Evolutionary conservation across 768 basidiomycete species (phyloP), one percentile per base, ranked within the genome.

Genomic region (Peribolospora kevripleyi): DNA sequence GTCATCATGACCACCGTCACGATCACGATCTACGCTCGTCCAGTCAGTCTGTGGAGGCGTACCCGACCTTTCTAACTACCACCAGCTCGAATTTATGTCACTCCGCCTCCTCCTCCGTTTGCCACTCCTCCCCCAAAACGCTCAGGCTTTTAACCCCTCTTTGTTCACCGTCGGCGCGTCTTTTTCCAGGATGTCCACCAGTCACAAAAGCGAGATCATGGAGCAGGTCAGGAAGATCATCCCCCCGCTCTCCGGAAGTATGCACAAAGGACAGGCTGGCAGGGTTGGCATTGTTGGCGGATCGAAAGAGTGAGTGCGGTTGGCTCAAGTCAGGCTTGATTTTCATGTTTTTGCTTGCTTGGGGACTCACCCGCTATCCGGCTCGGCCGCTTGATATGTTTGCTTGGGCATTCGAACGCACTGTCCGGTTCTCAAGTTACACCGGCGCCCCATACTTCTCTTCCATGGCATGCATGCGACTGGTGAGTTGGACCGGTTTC

Each of bases 361-460:
- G 11, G 48, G 11, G 6, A 45, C 39, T 49, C 43, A 53, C 11
- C 25, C 10, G n/a, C 42, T 14, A 40, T 4, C 8, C 47, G 51
- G 54, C 48, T 50, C 50, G 14, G 42, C 48, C 9, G 48, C 10
- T 13, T 14, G 9, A 25, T 54, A 10, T 6, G n/a, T 6, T n/a
- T 8, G 7, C 25, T 43, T 14, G 14, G 39, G 11, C 42, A 36
- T 4, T 55, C 9, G 46, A 42, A 7, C 46, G n/a, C 40, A 49
- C 13, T n/a, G 6, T 7, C 42, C 13, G 4, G 48, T 48, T 11
- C 58, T 25, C 25, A 25, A 93, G 91, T 66, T 97, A 95, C 68
- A 84, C 90, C 0, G 93, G 93, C 11, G 93, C 93, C 14, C 93
- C 93, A 0, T 98, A 79, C 73, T 97, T 95, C 65, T 83, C 88